phyloP scores from a whole-genome alignment of 1,284 basidiomycete genomes.

The Sporisorium exsertum region DNA sequence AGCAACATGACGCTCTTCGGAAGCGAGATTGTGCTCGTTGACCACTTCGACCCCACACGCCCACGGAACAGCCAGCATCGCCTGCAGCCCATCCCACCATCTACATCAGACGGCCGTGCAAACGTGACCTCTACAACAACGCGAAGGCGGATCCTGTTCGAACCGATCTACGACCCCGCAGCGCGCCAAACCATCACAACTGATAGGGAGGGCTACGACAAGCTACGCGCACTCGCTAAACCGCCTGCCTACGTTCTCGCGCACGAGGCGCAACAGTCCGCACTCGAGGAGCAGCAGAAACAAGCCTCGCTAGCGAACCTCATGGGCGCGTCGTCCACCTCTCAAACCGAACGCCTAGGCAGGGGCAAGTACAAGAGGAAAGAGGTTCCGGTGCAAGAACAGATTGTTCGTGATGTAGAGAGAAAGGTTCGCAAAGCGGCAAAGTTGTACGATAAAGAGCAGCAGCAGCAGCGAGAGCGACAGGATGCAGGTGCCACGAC shows the following conservation, averaged over 20 bases:
- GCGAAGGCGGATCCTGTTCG: conserved; percentile 22
- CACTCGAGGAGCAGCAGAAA: not conserved
- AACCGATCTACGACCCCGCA: conserved; percentile 40
- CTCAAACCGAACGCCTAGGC: not conserved
- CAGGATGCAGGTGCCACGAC: not conserved
- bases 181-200: not conserved
- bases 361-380: conserved; percentile 34
- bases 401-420: conserved; percentile 24
- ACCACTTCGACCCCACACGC: conserved; percentile 34
- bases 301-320: conserved; percentile 1
- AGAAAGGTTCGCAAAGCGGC: conserved; percentile 28
- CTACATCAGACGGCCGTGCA: not conserved
- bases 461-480: conserved; percentile 4
- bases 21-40: conserved; percentile 34
- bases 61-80: conserved; percentile 17
- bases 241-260: not conserved
- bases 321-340: not conserved
- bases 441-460: conserved; percentile 12
- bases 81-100: conserved; percentile 19
- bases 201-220: not conserved
- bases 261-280: not conserved
- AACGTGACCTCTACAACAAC: conserved; percentile 8
- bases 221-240: conserved; percentile 7
- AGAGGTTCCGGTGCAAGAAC: conserved; percentile 12
- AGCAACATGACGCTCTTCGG: conserved; percentile 28